Conservation (phyloP, 2,329 filamentous ascomycete species). For the Sphaerulina vaccinii region DNA sequence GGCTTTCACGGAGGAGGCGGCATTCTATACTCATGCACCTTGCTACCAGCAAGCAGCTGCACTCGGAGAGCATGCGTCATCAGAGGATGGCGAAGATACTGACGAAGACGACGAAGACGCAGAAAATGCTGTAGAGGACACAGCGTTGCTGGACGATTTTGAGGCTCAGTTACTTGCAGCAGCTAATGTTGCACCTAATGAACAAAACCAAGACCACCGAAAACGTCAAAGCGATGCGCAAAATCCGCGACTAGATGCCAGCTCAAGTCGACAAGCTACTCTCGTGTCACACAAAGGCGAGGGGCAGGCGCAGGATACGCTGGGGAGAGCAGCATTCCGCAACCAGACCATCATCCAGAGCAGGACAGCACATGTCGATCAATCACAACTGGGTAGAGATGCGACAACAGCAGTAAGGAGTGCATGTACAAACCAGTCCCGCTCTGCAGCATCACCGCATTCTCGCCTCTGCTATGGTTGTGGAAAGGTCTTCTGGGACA, state of each 20-base stretch:
- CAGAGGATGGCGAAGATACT: background rate
- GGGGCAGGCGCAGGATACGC: too few relatives aligned
- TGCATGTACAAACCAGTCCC: background rate
- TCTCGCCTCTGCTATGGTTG: constrained; percentile 8
- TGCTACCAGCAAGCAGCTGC: background rate
- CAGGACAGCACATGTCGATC: too few relatives aligned
- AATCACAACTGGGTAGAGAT: background rate
- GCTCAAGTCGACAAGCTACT: too few relatives aligned
- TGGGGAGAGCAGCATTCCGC: too few relatives aligned
- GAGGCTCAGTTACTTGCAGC: constrained; percentile 5
- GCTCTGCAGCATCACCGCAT: background rate
- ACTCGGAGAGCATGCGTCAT: background rate
- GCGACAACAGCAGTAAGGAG: background rate
- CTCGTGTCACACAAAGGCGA: too few relatives aligned
- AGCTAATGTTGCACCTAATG: background rate
- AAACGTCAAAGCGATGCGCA: background rate
- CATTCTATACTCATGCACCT: constrained; percentile 1
- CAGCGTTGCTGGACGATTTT: background rate
- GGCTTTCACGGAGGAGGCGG: background rate
- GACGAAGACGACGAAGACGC: background rate
- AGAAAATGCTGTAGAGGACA: background rate
- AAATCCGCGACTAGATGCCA: too few relatives aligned
- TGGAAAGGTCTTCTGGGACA: background rate
- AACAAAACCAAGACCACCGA: background rate
- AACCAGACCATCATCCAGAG: too few relatives aligned